Conservation (phyloP, 129 eudicot species). For the Artemisia tridentata region DNA sequence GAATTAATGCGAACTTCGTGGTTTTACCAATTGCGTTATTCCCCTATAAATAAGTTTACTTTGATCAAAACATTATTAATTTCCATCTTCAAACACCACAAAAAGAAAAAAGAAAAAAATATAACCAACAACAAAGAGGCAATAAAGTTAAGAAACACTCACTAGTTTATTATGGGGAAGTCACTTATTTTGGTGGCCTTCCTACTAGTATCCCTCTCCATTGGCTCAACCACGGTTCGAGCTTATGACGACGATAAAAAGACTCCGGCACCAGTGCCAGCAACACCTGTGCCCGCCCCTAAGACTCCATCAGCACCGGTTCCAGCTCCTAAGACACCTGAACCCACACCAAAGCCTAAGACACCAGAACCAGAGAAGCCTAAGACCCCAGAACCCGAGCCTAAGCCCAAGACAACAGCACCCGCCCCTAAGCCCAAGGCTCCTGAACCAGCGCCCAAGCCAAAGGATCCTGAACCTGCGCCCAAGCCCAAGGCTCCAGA, state of each 20-base stretch:
- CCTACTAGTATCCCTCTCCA: slow-evolving; percentile 38
- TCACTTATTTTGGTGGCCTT: slow-evolving; percentile 39
- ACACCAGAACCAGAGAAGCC: background rate
- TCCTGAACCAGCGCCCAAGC: background rate
- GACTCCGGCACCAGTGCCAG: background rate
- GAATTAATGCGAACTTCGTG: slow-evolving; percentile 3
- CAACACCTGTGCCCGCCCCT: background rate
- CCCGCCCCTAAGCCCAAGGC: slow-evolving; percentile 12
- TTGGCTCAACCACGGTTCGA: slow-evolving; percentile 32
- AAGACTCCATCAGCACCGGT: slow-evolving; percentile 13
- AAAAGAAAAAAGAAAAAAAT: background rate
- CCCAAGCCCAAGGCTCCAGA: background rate
- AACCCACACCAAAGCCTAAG: slow-evolving; percentile 6
- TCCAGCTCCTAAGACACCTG: slow-evolving; percentile 1
- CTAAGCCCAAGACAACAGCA: background rate
- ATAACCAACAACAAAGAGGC: background rate
- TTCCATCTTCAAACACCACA: background rate
- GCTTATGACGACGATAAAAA: slow-evolving; percentile 27
- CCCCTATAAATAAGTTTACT: background rate
- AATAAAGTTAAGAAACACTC: too few relatives aligned
- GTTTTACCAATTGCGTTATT: background rate
- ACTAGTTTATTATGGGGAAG: slow-evolving; percentile 25
- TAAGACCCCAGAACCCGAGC: background rate
- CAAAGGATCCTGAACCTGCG: background rate
- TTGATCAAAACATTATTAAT: background rate